Evolutionary conservation across 2,329 filamentous ascomycete species (phyloP), one percentile per base, ranked within the genome.

Genomic region (Ophiostoma fasciatum): DNA sequence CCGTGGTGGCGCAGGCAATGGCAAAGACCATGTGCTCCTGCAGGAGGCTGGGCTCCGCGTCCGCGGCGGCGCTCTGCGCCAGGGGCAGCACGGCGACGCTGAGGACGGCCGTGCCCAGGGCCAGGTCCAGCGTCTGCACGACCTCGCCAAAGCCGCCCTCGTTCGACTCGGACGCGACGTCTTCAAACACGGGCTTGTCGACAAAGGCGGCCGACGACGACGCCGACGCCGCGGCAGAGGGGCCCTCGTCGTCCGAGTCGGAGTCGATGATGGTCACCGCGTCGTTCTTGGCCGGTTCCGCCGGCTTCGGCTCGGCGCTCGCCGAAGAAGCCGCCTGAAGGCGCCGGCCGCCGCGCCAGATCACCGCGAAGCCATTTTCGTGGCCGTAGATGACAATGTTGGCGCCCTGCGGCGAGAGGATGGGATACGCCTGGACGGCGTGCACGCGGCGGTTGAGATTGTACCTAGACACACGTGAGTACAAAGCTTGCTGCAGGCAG

Each of bases 211-310:
- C 31, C 1, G 44, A 17, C n/a, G n/a, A n/a, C 17, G 51, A 35
- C 10, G 50, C 40, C 54, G 44, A 34, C 2, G 44, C 36, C 1
- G 45, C 10, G 2, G 40, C 31, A 0, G 37, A 17, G 0, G 31
- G 7, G 2, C 57, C 44, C 20, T 63, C 62, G 21, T 76, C 72
- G 7, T 74, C 70, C 1, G 40, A 41, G 45, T 78, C 73, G 1
- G 70, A 76, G 47, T 78, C 73, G 36, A 78, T 64, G 13, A 75
- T 61, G 65, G 78, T 75, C 20, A 77, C 61, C 4, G 63, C 58
- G 47, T 74, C 69, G 56, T 56, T 8, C 45, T 30, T 33, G 48
- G 33, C 14, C 25, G n/a, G n/a, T 18, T 41, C 28, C 1, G 35
- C 26, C 11, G 38, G 39, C 18, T 43, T 40, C 7, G 40, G 15